Evolutionary conservation across 2,329 filamentous ascomycete genomes (phyloP), one percentile per base, ranked within the genome.

Genomic region (Dissoconium aciculare): DNA sequence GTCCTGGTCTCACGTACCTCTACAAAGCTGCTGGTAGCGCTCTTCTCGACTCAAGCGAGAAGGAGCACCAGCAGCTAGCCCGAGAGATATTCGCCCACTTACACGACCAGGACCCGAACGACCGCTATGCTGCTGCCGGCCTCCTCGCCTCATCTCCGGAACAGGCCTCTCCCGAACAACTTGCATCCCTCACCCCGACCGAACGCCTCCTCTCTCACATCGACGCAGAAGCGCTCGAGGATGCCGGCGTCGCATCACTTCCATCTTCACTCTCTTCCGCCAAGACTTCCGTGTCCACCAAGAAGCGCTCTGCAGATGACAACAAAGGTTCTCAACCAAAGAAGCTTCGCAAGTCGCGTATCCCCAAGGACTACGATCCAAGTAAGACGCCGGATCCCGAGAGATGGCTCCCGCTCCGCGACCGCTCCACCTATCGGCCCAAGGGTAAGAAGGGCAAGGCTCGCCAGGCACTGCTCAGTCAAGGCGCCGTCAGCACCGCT

Each of bases 381-480:
- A 71, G 67, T 44, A 91, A 84, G 63, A 75, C 74, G 41, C 70
- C 81, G 17, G 89, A 98, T 54, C 76, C 83, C 0, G 89, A 98
- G 58, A 69, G 89, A 39, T 98, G 89, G 89, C 59, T 98, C 37
- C 87, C 89, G 9, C 64, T 95, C 47, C 74, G 79, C 31, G 89
- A 98, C 53, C 70, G 89, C 34, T 89, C 80, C 45, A 80, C 74
- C 24, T 98, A 93, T 57, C 66, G 79, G 28, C 84, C 85, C 5
- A 93, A 89, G 62, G 84, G 84, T 4, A 84, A 79, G 63, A 93
- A 66, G 81, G 82, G 33, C 78, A 84, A 67, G 78, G 78, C 59
- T 46, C 53, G 40, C 56, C 58, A 45, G 75, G 73, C 4, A 64
- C 67, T 38, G 79, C 82, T 43, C 62, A 94, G 82, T 5, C 89